Evolutionary conservation across 2,329 filamentous ascomycete species (phyloP).

Genomic region (Trichoderma sp.): DNA sequence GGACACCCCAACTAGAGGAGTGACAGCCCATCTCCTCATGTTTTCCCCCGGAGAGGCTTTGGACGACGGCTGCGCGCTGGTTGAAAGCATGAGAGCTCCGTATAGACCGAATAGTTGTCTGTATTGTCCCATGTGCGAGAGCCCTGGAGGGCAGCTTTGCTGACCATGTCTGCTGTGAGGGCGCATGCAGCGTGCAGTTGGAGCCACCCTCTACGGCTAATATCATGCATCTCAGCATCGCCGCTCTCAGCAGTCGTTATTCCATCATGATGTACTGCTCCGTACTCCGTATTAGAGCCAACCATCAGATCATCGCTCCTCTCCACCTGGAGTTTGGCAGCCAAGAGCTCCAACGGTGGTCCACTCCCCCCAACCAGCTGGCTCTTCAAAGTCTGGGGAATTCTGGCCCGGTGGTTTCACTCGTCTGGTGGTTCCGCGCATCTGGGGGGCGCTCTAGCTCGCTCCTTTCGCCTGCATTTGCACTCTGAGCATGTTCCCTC

Average conservation of each 20-base stretch:
- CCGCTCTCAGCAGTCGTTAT: background rate
- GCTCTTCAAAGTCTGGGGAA: conserved; percentile 17
- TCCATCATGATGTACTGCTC: background rate
- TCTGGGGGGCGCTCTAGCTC: background rate
- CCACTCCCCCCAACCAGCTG: background rate
- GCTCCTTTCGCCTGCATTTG: conserved; percentile 6
- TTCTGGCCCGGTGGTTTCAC: background rate
- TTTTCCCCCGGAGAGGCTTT: background rate
- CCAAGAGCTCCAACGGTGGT: background rate
- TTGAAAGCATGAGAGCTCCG: background rate
- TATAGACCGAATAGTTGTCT: background rate
- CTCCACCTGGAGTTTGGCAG: background rate
- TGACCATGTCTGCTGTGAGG: background rate
- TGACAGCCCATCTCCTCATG: background rate
- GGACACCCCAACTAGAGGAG: background rate
- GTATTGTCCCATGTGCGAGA: background rate
- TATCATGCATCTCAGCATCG: background rate
- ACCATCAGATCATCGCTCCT: background rate
- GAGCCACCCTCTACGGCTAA: background rate
- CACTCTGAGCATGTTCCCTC: background rate
- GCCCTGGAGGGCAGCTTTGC: background rate
- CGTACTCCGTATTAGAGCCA: background rate
- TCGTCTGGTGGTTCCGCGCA: background rate
- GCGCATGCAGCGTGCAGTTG: background rate
- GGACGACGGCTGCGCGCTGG: background rate